Percentiles rank a stretch among this genome's conserved stretches.
These are phyloP conservation scores for Ascobolus immersus DNA, from an alignment of 495 filamentous ascomycete genomes.

Conservation along the genomic window DNA sequence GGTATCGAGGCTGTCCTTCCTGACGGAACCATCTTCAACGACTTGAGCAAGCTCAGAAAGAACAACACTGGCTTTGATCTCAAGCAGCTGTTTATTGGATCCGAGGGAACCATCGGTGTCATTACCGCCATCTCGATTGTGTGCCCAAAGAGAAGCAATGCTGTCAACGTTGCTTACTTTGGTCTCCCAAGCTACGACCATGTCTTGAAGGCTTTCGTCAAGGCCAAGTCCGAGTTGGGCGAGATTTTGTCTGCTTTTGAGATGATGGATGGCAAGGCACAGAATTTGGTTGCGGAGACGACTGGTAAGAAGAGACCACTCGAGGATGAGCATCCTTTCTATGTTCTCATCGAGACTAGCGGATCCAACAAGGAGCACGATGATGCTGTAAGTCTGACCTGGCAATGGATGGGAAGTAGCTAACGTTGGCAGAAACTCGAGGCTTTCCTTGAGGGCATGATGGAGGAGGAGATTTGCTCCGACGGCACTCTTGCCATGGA, in stretches of 20 bases:
- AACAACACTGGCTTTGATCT: slow-evolving; percentile 97
- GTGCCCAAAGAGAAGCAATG: slow-evolving; percentile 61
- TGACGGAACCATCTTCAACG: slow-evolving; percentile 73
- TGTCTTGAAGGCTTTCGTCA: slow-evolving; percentile 52
- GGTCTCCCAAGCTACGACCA: slow-evolving; percentile 68
- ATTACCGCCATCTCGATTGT: slow-evolving; percentile 73
- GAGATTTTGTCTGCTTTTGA: slow-evolving; percentile 96
- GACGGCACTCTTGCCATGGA: slow-evolving; percentile 82
- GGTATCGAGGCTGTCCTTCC: slow-evolving; percentile 82
- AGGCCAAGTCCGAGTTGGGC: slow-evolving; percentile 67
- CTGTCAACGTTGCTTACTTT: slow-evolving; percentile 76
- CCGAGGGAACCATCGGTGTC: slow-evolving; percentile 81
- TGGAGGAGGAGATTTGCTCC: slow-evolving; percentile 54
- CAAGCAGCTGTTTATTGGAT: slow-evolving; percentile 91
- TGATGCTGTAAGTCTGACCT: slow-evolving; percentile 20
- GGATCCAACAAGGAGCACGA: slow-evolving; percentile 88
- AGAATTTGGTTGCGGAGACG: slow-evolving; percentile 45
- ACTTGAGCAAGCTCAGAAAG: slow-evolving; percentile 66
- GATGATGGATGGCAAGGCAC: slow-evolving; percentile 70
- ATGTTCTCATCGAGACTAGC: slow-evolving; percentile 86
- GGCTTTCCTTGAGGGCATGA: slow-evolving; percentile 65
- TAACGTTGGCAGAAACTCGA: slow-evolving; percentile 35
- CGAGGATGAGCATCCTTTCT: slow-evolving; percentile 67
- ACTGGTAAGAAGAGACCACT: slow-evolving; percentile 56
- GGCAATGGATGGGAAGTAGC: no score